Evolutionary conservation across 1,284 basidiomycete genomes (phyloP).

Genomic region (Mycena sp.): DNA sequence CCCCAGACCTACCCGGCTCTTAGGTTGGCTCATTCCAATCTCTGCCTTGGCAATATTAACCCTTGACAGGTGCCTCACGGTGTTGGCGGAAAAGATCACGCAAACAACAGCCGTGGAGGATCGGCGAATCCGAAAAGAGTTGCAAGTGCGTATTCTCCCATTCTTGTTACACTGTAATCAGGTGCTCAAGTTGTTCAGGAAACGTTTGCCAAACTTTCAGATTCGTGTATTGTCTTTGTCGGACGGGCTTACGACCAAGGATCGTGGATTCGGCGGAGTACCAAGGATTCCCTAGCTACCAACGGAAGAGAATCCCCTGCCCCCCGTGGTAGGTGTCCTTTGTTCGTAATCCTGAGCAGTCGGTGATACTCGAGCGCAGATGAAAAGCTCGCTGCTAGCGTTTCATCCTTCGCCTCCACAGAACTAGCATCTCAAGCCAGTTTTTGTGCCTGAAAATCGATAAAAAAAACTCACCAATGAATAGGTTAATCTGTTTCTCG

Average conservation of each 20-base stretch:
- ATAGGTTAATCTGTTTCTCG: constrained; percentile 82
- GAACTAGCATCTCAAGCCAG: constrained; percentile 66
- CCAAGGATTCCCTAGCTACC: constrained; percentile 62
- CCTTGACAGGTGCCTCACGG: constrained; percentile 75
- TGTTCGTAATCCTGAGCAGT: too few species aligned
- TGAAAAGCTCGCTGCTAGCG: constrained; percentile 63
- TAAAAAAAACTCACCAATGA: constrained; percentile 1
- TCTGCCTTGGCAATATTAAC: constrained; percentile 11
- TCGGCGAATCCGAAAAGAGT: constrained; percentile 85
- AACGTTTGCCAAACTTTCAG: constrained; percentile 86
- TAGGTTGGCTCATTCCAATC: constrained; percentile 55
- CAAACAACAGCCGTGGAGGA: constrained; percentile 93
- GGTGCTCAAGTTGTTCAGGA: constrained; percentile 59
- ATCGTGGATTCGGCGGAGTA: constrained; percentile 80
- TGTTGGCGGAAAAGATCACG: constrained; percentile 85
- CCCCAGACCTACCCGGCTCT: constrained; percentile 79
- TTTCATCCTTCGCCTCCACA: constrained; percentile 49
- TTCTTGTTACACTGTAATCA: neutral
- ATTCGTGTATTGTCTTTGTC: constrained; percentile 80
- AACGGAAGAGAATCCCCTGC: constrained; percentile 79
- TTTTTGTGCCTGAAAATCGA: neutral
- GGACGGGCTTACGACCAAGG: constrained; percentile 80
- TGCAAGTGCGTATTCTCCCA: constrained; percentile 66
- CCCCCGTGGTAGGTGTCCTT: constrained; percentile 37
- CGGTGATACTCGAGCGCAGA: constrained; percentile 48